A percentile compares a stretch with the other conserved stretches of the same genome.
Conservation (phyloP, 352 stramenopile species). For the Pythium plurisporium region DNA sequence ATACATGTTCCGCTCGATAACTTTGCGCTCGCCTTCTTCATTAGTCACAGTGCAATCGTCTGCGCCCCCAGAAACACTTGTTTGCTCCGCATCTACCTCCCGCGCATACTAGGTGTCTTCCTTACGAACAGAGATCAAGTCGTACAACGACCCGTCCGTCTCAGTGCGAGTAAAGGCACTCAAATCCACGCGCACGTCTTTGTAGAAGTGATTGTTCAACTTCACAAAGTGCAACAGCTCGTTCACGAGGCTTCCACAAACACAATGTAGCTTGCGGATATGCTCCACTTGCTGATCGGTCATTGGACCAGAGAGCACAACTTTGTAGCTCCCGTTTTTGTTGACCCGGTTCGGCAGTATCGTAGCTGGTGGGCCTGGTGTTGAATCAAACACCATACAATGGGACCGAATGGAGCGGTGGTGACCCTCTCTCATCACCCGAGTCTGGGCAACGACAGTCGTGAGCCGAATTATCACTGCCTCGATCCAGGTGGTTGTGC, state of each 20-base stretch:
- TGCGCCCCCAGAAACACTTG: background rate
- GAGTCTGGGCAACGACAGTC: constrained; percentile 16
- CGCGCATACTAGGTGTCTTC: background rate
- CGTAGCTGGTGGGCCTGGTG: constrained; percentile 13
- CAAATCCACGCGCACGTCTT: too few relatives aligned
- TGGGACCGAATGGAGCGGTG: constrained; percentile 22
- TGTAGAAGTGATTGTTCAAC: constrained; percentile 1
- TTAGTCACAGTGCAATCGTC: background rate
- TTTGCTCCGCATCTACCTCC: constrained; percentile 1
- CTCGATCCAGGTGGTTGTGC: constrained; percentile 5
- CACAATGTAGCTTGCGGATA: constrained; percentile 16
- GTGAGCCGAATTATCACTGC: constrained; percentile 15
- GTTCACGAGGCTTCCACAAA: background rate
- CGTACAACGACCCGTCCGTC: background rate
- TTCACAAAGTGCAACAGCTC: constrained; percentile 4
- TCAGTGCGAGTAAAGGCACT: too few relatives aligned
- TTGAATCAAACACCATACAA: constrained; percentile 20
- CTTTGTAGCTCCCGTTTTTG: constrained; percentile 2
- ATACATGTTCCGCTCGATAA: constrained; percentile 11
- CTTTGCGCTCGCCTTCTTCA: background rate
- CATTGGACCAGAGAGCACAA: constrained; percentile 21
- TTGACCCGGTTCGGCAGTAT: constrained; percentile 12
- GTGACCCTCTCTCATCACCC: constrained; percentile 16
- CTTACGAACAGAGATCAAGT: background rate
- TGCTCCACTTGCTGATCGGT: constrained; percentile 9